Evolutionary conservation across 1,284 basidiomycete genomes (phyloP), one percentile per base, ranked within the genome.

Genomic region (Naganishia albida): DNA sequence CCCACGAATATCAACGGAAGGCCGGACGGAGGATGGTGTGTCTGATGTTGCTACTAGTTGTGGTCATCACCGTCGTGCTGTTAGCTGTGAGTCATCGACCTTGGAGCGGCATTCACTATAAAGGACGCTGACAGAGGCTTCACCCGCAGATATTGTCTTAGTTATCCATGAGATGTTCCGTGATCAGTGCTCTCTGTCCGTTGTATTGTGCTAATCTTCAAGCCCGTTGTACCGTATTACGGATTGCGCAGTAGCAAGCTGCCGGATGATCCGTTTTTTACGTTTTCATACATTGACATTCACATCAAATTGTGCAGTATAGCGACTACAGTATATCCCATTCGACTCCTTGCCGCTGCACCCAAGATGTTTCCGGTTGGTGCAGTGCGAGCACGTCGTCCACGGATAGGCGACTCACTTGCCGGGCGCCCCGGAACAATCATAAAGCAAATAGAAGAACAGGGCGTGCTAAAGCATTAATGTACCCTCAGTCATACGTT

Each of bases 1-100:
- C 96, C 1, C 88, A 91, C 69, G 91, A 93, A 39, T 97, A 98
- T 76, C 96, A 99, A 80, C 86, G 93, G 56, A 95, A 88, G 77
- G 94, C 96, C 2, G 95, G 94, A 1, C 85, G 88, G 44, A 83
- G 95, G 25, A 92, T 92, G 65, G 87, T 91, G 2, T 97, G 93
- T 77, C 81, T 99, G 60, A 86, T 95, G 83, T 78, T 99, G 25
- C 86, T 99, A 44, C 82, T 98, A 42, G 87, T 88, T 38, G 81
- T 97, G 67, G 95, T 99, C 16, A 84, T 90, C 26, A 86, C 86
- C n/a, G 82, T 99, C 67, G 93, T 99, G 23, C 82, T 99, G 38
- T 80, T 99, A 43, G 95, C 94, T 72, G 93, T 97, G 74, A 82
- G 89, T 85, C 38, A 25, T 30, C 26, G 4, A 2, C n/a, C 26